A percentile compares a stretch with the other conserved stretches of the same genome.
These are phyloP conservation scores for Persicaria tinctoria DNA, from an alignment of 148 eudicot species.

Conservation along the genomic window DNA sequence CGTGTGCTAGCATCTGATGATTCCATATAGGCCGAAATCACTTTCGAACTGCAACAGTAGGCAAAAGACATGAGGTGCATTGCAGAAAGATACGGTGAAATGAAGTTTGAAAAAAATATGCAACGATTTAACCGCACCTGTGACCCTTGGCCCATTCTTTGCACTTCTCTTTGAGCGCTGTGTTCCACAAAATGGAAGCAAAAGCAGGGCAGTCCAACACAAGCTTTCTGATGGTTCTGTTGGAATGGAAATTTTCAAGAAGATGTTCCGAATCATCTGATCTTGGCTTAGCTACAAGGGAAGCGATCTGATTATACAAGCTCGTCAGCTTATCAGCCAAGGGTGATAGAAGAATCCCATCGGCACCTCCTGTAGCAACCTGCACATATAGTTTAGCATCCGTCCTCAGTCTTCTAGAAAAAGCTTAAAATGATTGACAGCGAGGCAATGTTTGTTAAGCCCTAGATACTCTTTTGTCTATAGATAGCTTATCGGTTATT, in stretches of 20 bases:
- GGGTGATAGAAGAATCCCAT: conserved; percentile 55
- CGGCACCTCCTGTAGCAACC: conserved; percentile 83
- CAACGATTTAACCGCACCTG: conserved; percentile 40
- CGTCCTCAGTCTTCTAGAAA: not conserved
- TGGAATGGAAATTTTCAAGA: conserved; percentile 74
- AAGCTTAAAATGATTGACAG: not conserved
- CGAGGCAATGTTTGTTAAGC: too few species aligned
- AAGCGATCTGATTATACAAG: conserved; percentile 56
- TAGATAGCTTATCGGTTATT: too few species aligned
- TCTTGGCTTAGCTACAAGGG: conserved; percentile 56
- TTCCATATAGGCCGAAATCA: conserved; percentile 65
- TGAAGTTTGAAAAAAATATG: not conserved
- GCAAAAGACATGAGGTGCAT: not conserved
- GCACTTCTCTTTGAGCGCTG: conserved; percentile 60
- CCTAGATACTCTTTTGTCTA: too few species aligned
- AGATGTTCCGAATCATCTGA: conserved; percentile 65
- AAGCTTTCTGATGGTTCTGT: conserved; percentile 79
- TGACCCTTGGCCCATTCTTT: conserved; percentile 73
- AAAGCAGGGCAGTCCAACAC: conserved; percentile 71
- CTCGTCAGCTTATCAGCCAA: conserved; percentile 44
- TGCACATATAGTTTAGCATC: conserved; percentile 18
- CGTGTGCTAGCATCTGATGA: conserved; percentile 44
- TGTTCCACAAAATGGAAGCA: conserved; percentile 70
- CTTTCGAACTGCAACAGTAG: conserved; percentile 46
- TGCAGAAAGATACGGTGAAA: not conserved